Base-by-base conservation (phyloP, 2,329 filamentous ascomycete species). In the Nothophaeocryptopus gaeumannii region DNA sequence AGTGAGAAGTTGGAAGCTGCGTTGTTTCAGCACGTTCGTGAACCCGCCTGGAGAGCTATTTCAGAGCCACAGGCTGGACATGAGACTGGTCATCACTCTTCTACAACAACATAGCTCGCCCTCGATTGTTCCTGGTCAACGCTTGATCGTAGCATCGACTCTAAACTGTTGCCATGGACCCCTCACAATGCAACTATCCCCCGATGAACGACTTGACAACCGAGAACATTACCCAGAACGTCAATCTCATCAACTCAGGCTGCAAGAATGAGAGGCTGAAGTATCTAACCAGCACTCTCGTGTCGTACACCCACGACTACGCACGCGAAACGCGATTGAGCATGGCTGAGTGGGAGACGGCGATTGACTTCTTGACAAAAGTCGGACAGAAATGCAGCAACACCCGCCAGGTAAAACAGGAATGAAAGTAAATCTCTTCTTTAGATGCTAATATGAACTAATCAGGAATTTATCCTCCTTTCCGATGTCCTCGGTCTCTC, bases 401-500 rank as follows among this genome's bases (percentile, higher is more conserved):
- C 26, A 39, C 41, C 33, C 39, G 41, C 0, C 45, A 39, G 12
- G 45, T 66, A 83, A 26, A n/a, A n/a, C n/a, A n/a, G n/a, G n/a
- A n/a, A n/a, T n/a, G 74, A 48, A 82, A 88, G n/a, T n/a, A n/a
- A n/a, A n/a, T n/a, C n/a, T n/a, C n/a, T n/a, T n/a, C n/a, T n/a
- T n/a, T n/a, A n/a, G n/a, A n/a, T n/a, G n/a, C n/a, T 39, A 26
- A 26, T 7, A 7, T 26, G 4, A 7, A 26, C 7, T 26, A 7
- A 20, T 12, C 56, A 65, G 54, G 64, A 67, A 76, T 89, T 88
- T 73, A 90, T 91, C 67, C 81, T 91, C 33, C 82, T 91, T 54
- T 88, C 84, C 55, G 88, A 92, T 69, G 78, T 88, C 31, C 78
- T 92, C n/a, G 88, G 87, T 29, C 80, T 93, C 31, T 89, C 85